phyloP scores from a whole-genome alignment of 768 basidiomycete species.

The Nidularia pulvinata region DNA sequence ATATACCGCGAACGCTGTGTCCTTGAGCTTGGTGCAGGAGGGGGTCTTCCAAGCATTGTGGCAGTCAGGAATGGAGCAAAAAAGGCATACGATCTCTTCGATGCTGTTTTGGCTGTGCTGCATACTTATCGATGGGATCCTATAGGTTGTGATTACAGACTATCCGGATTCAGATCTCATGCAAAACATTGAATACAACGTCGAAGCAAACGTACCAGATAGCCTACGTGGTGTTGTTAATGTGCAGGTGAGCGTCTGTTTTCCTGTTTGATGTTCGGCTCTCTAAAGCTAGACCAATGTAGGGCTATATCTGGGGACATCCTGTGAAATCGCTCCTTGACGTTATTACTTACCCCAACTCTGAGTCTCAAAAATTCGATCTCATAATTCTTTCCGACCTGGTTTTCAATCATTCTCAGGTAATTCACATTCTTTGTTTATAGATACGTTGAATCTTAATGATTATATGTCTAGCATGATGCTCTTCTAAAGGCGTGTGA shows the following conservation, averaged over 20 bases:
- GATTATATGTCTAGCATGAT: slow-evolving; percentile 55
- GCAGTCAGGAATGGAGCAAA: slow-evolving; percentile 68
- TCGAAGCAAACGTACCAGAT: slow-evolving; percentile 50
- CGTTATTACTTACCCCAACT: slow-evolving; percentile 9
- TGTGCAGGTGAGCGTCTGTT: slow-evolving; percentile 18
- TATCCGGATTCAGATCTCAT: slow-evolving; percentile 84
- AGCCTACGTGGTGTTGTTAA: slow-evolving; percentile 29
- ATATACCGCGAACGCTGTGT: slow-evolving; percentile 49
- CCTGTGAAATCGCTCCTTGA: slow-evolving; percentile 44
- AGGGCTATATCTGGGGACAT: slow-evolving; percentile 85
- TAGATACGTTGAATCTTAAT: background rate
- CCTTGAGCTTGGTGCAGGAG: slow-evolving; percentile 93
- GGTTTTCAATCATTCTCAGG: slow-evolving; percentile 94
- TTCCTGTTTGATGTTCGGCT: background rate
- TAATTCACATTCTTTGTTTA: slow-evolving; percentile 18
- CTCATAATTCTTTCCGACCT: slow-evolving; percentile 90
- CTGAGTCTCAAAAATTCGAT: slow-evolving; percentile 49
- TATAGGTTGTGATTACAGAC: slow-evolving; percentile 84
- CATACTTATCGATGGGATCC: background rate
- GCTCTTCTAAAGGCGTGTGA: slow-evolving; percentile 80
- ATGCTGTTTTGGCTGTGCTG: background rate
- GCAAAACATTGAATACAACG: slow-evolving; percentile 74
- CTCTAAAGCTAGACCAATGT: slow-evolving; percentile 20
- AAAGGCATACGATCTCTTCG: slow-evolving; percentile 10
- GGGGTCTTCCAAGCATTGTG: slow-evolving; percentile 84